Conservation (phyloP, 2,329 filamentous ascomycete genomes). For the Aspergillus phoenicis region DNA sequence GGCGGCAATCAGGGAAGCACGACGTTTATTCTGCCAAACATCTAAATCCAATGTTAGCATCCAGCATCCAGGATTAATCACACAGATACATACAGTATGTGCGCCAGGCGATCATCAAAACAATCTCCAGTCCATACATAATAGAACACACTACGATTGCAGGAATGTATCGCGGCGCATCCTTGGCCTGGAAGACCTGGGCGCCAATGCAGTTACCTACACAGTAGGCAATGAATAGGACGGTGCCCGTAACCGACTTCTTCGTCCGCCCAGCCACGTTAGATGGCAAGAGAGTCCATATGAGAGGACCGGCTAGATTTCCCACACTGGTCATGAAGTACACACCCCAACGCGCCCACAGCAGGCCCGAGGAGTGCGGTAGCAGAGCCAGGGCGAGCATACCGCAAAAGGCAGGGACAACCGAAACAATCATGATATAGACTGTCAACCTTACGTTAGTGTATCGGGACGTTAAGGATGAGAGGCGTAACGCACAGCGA, state of each 20-base stretch:
- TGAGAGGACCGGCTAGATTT: neutral
- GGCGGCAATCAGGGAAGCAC: neutral
- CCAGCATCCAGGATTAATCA: too few relatives aligned
- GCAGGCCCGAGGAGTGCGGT: neutral
- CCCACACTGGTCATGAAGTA: neutral
- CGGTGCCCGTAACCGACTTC: neutral
- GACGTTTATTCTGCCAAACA: neutral
- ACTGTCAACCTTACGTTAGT: neutral
- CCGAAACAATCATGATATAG: neutral
- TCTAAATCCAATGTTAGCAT: neutral
- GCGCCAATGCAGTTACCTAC: neutral
- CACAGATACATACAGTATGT: neutral
- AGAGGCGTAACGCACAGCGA: neutral
- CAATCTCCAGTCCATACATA: neutral
- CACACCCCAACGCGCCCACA: neutral
- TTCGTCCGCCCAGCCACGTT: neutral
- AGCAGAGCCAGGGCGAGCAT: neutral
- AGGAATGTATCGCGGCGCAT: neutral
- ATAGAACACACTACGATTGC: neutral
- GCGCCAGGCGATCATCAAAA: neutral
- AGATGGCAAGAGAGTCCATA: neutral
- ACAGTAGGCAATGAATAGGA: neutral
- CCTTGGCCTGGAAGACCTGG: neutral
- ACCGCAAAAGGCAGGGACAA: neutral
- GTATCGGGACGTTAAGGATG: too few relatives aligned